Conservation (phyloP, 1,284 basidiomycete genomes). For the Cystobasidium sp. region DNA sequence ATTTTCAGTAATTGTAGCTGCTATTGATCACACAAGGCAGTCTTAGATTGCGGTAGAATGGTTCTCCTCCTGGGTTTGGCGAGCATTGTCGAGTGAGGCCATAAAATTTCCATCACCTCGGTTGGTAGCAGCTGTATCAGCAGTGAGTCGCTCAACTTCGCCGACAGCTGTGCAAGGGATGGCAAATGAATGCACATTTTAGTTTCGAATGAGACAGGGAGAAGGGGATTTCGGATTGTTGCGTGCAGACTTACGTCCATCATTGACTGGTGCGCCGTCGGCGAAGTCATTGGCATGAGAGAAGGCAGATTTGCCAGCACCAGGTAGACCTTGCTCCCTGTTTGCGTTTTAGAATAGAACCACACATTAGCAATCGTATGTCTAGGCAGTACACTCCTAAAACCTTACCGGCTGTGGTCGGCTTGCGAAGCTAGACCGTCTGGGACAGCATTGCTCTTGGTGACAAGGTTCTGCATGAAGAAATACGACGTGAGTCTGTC, state of each 20-base stretch:
- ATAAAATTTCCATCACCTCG: conserved; percentile 24
- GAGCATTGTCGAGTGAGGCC: conserved; percentile 20
- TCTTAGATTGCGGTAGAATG: conserved; percentile 28
- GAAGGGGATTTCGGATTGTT: neutral
- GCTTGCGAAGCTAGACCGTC: conserved; percentile 17
- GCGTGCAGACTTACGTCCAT: conserved; percentile 9
- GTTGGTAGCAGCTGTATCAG: conserved; percentile 26
- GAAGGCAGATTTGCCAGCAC: conserved; percentile 20
- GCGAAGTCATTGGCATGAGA: conserved; percentile 33
- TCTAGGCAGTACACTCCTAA: neutral
- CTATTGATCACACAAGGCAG: no score
- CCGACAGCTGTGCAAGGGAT: conserved; percentile 3
- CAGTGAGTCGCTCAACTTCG: conserved; percentile 21
- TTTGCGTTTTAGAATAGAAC: neutral
- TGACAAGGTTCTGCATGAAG: neutral
- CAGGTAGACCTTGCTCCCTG: conserved; percentile 25
- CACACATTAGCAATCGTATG: neutral
- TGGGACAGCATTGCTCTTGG: conserved; percentile 2
- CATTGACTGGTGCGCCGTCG: conserved; percentile 15
- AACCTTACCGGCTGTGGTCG: conserved; percentile 6
- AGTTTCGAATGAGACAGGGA: neutral
- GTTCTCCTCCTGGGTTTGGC: conserved; percentile 35
- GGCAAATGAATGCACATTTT: neutral
- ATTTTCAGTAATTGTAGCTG: no score
- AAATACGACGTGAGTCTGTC: neutral